Evolutionary conservation across 352 stramenopile species (phyloP).

Genomic region (Pythium oligandrum): DNA sequence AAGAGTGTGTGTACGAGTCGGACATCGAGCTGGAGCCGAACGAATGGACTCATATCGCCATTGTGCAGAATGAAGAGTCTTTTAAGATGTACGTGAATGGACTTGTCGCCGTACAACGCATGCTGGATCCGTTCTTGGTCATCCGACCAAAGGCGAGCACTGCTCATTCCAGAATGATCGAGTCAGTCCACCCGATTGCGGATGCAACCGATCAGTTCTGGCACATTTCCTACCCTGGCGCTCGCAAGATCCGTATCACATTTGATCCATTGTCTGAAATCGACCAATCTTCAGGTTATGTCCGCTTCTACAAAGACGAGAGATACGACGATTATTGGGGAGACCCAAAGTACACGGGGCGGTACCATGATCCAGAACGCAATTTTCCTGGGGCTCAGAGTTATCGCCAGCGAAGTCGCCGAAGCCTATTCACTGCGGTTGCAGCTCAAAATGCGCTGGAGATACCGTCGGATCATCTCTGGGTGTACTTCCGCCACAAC

Average conservation of each 20-base stretch:
- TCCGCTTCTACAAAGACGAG: conserved; percentile 69
- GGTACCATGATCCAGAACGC: conserved; percentile 64
- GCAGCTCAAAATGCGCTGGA: conserved; percentile 33
- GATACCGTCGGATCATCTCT: conserved; percentile 59
- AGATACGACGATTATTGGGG: conserved; percentile 66
- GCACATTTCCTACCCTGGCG: conserved; percentile 64
- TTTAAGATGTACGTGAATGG: conserved; percentile 71
- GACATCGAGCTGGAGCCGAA: conserved; percentile 58
- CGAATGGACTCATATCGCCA: conserved; percentile 59
- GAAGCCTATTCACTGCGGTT: conserved; percentile 13
- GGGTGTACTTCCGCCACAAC: conserved; percentile 73
- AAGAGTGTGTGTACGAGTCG: conserved; percentile 59
- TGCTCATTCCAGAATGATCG: conserved; percentile 47
- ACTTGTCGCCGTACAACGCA: conserved; percentile 49
- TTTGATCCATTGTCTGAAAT: conserved; percentile 75
- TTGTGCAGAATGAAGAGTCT: conserved; percentile 59
- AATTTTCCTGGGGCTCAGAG: conserved; percentile 73
- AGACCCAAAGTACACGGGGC: conserved; percentile 64
- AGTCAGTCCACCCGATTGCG: conserved; percentile 52
- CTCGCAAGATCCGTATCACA: conserved; percentile 60
- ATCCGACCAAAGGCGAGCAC: conserved; percentile 35
- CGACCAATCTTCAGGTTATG: conserved; percentile 49
- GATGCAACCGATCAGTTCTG: conserved; percentile 60
- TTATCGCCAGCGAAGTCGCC: conserved; percentile 33
- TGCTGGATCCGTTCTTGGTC: conserved; percentile 63